Evolutionary conservation across 306 rosid genomes (phyloP), one percentile per base, ranked within the genome.

Genomic region (Begonia masoniana): DNA sequence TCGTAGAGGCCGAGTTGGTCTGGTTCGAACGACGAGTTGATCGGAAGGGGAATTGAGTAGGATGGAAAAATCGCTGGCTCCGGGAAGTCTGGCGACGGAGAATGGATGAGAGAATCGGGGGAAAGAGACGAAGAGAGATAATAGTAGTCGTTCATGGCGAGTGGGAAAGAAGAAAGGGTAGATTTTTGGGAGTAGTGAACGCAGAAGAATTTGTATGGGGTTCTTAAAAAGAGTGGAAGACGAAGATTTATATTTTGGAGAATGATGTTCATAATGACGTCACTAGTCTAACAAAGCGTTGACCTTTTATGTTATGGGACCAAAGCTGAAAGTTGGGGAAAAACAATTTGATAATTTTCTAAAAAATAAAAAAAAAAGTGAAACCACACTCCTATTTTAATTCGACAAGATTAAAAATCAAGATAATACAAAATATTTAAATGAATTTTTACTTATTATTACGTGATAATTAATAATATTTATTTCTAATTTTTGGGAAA

Each of bases 191-290:
- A 13, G 12, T 9, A 31, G 13, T 48, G 56, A 21, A 47, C 24
- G 54, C 49, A 12, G 53, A 39, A 19, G 60, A 59, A 41, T 17
- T 23, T 31, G 39, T 31, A 31, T 31, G 39, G 39, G 39, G 39
- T 31, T 2, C 39, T 31, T 43, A 55, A 2, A 10, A 24, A 39
- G 23, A 42, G 39, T 5, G 39, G 51, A 39, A 13, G 66, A 21
- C 12, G 55, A 5, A 47, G 50, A 11, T 61, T 43, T 63, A 60
- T 31, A 31, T 24, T 60, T 42, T 9, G 55, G 57, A 50, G 5
- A 50, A 21, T 81, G 91, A 80, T 79, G 88, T 71, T 88, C 74
- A 68, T 9, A 59, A 55, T 88, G 81, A 79, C 69, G 84, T 74
- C 74, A 74, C 13, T 23, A 35, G 0, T 15, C 12, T 11, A 9